Conservation (phyloP, 441 rosid species). For the Kokia cookei region DNA sequence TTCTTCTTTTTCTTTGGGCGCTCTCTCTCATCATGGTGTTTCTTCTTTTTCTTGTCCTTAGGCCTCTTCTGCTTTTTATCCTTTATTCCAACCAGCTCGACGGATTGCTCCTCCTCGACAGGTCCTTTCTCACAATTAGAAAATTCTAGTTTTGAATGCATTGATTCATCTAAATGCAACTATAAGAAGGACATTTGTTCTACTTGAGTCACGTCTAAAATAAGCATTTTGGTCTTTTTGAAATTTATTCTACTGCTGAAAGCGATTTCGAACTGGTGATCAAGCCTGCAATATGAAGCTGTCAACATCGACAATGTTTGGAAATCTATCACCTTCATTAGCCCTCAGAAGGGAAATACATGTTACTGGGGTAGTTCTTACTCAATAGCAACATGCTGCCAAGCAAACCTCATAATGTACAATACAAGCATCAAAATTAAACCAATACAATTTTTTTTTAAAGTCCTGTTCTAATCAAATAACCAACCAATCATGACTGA, state of each 20-base stretch:
- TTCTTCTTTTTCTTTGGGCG: no score
- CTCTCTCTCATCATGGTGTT: no score
- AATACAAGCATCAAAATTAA: neutral
- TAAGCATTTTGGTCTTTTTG: neutral
- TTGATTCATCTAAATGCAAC: neutral
- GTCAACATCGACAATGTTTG: neutral
- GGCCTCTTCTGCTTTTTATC: no score
- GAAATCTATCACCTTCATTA: neutral
- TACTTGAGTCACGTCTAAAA: neutral
- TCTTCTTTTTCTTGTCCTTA: no score
- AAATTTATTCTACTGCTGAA: neutral
- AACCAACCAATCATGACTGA: neutral
- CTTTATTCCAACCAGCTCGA: no score
- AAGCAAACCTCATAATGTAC: slow-evolving; percentile 4
- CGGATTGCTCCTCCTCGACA: no score
- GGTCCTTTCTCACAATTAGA: neutral
- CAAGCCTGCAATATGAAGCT: neutral
- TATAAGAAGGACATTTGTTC: no score
- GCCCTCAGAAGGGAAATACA: neutral
- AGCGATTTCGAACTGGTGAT: neutral
- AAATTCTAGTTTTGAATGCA: slow-evolving; percentile 1
- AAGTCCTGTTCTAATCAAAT: neutral
- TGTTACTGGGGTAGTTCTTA: slow-evolving; percentile 9
- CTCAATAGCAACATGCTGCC: slow-evolving; percentile 12
- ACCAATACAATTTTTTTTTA: neutral